Evolutionary conservation across 164 flowering plant species (phyloP).

Genomic region (Akebia trifoliata): DNA sequence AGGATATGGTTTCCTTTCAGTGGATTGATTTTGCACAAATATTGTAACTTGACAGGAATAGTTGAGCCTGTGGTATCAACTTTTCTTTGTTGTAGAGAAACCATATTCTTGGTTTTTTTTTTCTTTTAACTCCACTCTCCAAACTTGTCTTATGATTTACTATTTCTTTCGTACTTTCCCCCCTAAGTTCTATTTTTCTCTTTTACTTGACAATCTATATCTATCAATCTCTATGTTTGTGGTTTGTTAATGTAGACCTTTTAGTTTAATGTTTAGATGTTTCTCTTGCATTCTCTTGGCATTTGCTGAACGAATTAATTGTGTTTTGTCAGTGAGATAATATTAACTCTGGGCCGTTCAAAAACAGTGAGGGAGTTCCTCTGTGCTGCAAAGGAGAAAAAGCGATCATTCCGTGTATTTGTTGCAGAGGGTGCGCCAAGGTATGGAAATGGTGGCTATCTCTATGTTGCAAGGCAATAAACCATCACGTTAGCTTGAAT

Average conservation of each 20-base stretch:
- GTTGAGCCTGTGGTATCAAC: background rate
- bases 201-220: background rate
- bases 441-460: constrained; percentile 30
- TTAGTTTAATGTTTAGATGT: background rate
- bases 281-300: background rate
- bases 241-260: background rate
- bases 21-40: too few relatives aligned
- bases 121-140: background rate
- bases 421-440: constrained; percentile 99
- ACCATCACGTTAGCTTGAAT: background rate
- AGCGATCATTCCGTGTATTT: constrained; percentile 89
- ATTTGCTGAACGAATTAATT: background rate
- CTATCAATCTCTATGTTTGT: background rate
- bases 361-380: constrained; percentile 92
- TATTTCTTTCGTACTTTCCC: too few relatives aligned
- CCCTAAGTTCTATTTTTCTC: too few relatives aligned
- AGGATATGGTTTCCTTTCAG: too few relatives aligned
- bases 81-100: background rate
- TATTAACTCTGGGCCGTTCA: constrained; percentile 93
- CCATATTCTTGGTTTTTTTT: background rate
- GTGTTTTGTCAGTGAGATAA: constrained; percentile 75
- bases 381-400: constrained; percentile 96
- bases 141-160: background rate
- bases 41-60: background rate
- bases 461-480: constrained; percentile 1